Conservation (phyloP, 2,329 filamentous ascomycete species). For the Trichoderma oligosporum region DNA sequence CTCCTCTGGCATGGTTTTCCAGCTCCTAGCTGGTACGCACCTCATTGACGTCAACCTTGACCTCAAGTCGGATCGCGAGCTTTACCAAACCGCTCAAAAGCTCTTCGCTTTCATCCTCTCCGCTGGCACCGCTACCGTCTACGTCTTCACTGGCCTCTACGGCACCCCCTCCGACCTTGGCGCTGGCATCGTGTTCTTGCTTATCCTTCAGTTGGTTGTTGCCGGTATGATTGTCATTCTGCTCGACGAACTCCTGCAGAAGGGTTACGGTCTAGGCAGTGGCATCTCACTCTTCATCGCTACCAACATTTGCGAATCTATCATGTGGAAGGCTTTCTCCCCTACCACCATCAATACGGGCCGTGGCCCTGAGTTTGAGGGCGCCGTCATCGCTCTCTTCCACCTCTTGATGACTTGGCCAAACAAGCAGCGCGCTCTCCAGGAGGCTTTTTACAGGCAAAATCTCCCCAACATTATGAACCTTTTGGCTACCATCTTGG, state of each 20-base stretch:
- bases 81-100: conserved; percentile 99
- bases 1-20: conserved; percentile 99
- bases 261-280: conserved; percentile 96
- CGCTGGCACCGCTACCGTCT: conserved; percentile 95
- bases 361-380: conserved; percentile 97
- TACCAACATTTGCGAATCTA: conserved; percentile 99
- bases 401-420: conserved; percentile 97
- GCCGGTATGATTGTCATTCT: conserved; percentile 98
- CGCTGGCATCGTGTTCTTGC: conserved; percentile 94
- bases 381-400: conserved; percentile 95
- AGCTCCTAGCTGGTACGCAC: conserved; percentile 98
- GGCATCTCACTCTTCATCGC: conserved; percentile 99
- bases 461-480: conserved; percentile 99
- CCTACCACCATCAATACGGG: conserved; percentile 99
- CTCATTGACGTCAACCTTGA: conserved; percentile 99
- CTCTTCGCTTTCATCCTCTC: conserved; percentile 96
- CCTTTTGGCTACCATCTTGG: conserved; percentile 82
- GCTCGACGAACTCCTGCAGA: conserved; percentile 97
- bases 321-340: conserved; percentile 99
- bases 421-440: conserved; percentile 97
- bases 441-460: conserved; percentile 98
- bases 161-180: conserved; percentile 94
- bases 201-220: conserved; percentile 96
- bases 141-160: conserved; percentile 97
- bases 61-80: conserved; percentile 98